Evolutionary conservation across 2,329 filamentous ascomycete species (phyloP).

Genomic region (Leptographium galeiforme): DNA sequence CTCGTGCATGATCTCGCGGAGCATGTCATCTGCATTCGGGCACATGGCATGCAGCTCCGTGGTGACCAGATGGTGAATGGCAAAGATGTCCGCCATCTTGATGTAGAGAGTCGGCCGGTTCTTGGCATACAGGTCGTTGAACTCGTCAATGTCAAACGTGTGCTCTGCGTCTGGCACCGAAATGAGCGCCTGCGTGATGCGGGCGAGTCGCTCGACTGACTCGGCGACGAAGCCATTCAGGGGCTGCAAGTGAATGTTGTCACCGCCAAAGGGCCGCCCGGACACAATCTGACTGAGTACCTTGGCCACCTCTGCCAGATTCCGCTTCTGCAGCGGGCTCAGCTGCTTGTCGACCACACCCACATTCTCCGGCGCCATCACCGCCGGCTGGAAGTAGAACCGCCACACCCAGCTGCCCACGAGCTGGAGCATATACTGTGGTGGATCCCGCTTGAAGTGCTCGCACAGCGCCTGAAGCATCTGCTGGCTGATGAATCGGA

Average conservation of each 20-base stretch:
- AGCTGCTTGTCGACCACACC: conserved; percentile 84
- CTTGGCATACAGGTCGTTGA: conserved; percentile 93
- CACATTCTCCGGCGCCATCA: conserved; percentile 81
- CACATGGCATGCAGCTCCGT: conserved; percentile 67
- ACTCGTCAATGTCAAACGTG: conserved; percentile 97
- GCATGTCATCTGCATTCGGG: conserved; percentile 67
- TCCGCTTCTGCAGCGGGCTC: conserved; percentile 84
- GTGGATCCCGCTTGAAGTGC: conserved; percentile 69
- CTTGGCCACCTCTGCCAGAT: conserved; percentile 80
- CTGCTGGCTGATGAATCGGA: conserved; percentile 77
- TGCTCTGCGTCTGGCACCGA: conserved; percentile 74
- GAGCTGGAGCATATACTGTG: conserved; percentile 64
- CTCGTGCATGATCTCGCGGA: conserved; percentile 85
- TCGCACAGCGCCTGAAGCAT: conserved; percentile 66
- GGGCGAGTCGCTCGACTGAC: conserved; percentile 64
- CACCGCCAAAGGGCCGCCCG: conserved; percentile 82
- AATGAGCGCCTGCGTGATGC: conserved; percentile 66
- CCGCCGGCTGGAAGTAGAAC: conserved; percentile 79
- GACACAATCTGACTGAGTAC: conserved; percentile 79
- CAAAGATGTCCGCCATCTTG: conserved; percentile 95
- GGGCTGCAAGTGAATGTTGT: conserved; percentile 91
- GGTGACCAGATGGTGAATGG: conserved; percentile 80
- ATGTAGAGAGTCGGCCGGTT: conserved; percentile 98
- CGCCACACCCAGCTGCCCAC: conserved; percentile 90
- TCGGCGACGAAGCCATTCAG: conserved; percentile 84